Percentiles rank a stretch among this genome's conserved stretches.
phyloP scores from a whole-genome alignment of 2,329 filamentous ascomycete species.

The Chaetomium sp. region DNA sequence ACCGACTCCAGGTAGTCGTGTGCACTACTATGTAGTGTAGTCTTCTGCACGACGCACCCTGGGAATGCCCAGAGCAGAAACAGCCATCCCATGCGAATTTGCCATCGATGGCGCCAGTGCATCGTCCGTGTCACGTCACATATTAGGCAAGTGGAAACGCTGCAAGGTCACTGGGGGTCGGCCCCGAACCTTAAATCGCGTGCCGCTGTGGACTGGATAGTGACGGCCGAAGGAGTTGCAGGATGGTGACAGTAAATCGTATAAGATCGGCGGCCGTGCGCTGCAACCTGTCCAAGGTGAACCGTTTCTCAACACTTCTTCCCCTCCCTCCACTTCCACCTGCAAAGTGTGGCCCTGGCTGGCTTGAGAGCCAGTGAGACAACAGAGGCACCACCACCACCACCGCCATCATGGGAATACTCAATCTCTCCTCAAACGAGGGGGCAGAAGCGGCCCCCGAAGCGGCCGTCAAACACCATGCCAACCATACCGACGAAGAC shows the following conservation, averaged over 20 bases:
- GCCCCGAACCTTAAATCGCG: not conserved
- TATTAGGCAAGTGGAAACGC: not conserved
- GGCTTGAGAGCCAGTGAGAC: no score
- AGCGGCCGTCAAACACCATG: conserved; percentile 1
- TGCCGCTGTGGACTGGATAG: not conserved
- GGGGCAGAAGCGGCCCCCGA: conserved; percentile 6
- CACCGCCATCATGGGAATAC: conserved; percentile 13
- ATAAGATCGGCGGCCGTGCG: conserved; percentile 5
- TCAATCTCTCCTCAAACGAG: conserved; percentile 15
- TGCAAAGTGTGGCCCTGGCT: no score
- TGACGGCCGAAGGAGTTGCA: not conserved
- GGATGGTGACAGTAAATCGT: not conserved
- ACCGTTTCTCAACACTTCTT: no score
- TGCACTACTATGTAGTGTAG: no score
- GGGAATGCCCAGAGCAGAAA: no score
- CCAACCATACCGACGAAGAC: not conserved
- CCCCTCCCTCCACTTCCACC: no score
- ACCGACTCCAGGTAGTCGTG: no score
- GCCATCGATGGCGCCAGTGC: conserved; percentile 17
- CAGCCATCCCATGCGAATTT: not conserved
- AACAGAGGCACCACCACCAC: no score
- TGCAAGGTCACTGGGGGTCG: not conserved
- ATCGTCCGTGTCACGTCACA: conserved; percentile 13
- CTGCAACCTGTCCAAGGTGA: not conserved
- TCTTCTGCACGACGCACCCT: no score